phyloP scores from a whole-genome alignment of 768 basidiomycete genomes.

The Postia placenta region DNA sequence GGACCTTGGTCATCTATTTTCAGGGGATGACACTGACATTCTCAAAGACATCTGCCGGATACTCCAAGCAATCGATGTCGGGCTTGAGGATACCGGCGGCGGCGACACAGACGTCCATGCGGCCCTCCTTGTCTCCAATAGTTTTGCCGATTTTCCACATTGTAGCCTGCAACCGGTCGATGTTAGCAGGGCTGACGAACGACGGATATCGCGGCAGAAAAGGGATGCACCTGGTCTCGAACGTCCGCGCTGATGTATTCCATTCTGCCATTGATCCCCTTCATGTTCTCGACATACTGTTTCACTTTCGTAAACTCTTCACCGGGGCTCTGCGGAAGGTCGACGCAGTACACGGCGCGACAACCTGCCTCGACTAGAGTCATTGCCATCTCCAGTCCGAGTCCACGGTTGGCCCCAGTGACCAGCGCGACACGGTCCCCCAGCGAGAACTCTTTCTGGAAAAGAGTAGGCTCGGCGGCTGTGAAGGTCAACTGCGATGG shows the following conservation, averaged over 20 bases:
- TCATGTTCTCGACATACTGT: constrained; percentile 30
- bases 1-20: too few species aligned
- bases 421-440: constrained; percentile 29
- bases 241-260: constrained; percentile 66
- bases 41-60: constrained; percentile 53
- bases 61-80: constrained; percentile 54
- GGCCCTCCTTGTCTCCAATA: constrained; percentile 60
- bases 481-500: too few species aligned
- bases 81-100: constrained; percentile 61
- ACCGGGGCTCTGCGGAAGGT: constrained; percentile 48
- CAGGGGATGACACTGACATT: constrained; percentile 33
- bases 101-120: constrained; percentile 71
- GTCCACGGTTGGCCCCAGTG: constrained; percentile 37
- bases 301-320: constrained; percentile 48
- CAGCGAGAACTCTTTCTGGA: constrained; percentile 21
- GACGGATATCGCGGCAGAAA: neutral
- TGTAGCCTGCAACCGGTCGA: constrained; percentile 8
- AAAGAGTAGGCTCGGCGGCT: constrained; percentile 11
- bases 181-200: too few species aligned
- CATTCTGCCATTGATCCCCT: constrained; percentile 26
- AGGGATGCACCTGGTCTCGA: constrained; percentile 44
- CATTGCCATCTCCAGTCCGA: constrained; percentile 78
- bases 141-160: constrained; percentile 46
- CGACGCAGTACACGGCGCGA: constrained; percentile 57
- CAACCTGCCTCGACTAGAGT: constrained; percentile 69